Conservation (phyloP, 2,329 filamentous ascomycete species). For the Exophiala viscosa region DNA sequence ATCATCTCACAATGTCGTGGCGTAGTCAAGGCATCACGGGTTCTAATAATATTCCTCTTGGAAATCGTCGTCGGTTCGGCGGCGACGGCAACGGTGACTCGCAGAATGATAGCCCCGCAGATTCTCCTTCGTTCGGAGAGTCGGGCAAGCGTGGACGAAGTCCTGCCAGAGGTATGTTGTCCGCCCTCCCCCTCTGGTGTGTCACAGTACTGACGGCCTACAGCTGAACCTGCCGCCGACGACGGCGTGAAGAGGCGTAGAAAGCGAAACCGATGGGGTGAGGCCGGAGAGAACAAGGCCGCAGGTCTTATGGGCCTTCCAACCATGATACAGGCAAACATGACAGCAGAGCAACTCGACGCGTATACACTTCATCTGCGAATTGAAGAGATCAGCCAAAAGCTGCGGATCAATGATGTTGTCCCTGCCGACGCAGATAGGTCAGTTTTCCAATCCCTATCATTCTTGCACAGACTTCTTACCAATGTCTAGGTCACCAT, state of each 20-base stretch:
- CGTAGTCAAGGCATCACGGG: slow-evolving; percentile 81
- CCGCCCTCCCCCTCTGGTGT: background rate
- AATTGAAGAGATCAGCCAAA: slow-evolving; percentile 99
- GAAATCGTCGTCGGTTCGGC: slow-evolving; percentile 75
- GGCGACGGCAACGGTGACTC: slow-evolving; percentile 57
- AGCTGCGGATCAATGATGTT: slow-evolving; percentile 97
- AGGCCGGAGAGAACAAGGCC: slow-evolving; percentile 96
- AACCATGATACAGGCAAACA: slow-evolving; percentile 92
- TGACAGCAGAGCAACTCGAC: slow-evolving; percentile 97
- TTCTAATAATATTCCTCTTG: slow-evolving; percentile 95
- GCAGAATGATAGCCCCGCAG: slow-evolving; percentile 41
- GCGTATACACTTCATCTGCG: slow-evolving; percentile 94
- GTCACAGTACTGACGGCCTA: slow-evolving; percentile 28
- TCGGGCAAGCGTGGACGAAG: slow-evolving; percentile 84
- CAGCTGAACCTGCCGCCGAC: slow-evolving; percentile 56
- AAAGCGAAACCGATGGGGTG: slow-evolving; percentile 98
- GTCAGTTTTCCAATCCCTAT: slow-evolving; percentile 51
- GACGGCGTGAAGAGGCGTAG: slow-evolving; percentile 87
- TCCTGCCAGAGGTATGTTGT: slow-evolving; percentile 68
- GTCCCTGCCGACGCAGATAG: slow-evolving; percentile 94
- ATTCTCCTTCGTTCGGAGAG: slow-evolving; percentile 47
- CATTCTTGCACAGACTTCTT: slow-evolving; percentile 18
- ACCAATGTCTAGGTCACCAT: slow-evolving; percentile 69
- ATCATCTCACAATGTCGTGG: slow-evolving; percentile 56
- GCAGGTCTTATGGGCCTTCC: slow-evolving; percentile 96